Percentiles rank a stretch among this genome's conserved stretches.
These are phyloP conservation scores for Teratosphaeria pseudoeucalypti DNA, from an alignment of 2,329 filamentous ascomycete genomes.

Conservation along the genomic window DNA sequence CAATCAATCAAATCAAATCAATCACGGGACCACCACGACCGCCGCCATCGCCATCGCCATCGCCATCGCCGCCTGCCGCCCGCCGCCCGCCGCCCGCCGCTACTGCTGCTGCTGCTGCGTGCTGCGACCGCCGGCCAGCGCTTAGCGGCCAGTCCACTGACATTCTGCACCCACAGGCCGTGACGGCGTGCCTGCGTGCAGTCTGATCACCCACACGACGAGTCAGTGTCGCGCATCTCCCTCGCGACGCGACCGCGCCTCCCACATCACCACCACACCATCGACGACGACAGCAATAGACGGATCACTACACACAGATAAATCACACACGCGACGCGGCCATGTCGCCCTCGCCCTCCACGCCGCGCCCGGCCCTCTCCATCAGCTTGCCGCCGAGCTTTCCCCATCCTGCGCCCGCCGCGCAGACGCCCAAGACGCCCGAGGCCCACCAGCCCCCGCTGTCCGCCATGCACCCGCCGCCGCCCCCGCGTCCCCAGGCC, in stretches of 20 bases:
- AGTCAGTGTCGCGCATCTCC: background rate
- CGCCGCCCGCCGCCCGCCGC: background rate
- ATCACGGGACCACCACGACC: background rate
- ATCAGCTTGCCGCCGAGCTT: conserved; percentile 42
- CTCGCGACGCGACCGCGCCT: background rate
- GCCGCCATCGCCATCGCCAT: background rate
- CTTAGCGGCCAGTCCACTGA: background rate
- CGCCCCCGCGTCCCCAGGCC: conserved; percentile 36
- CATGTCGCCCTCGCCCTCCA: conserved; percentile 28
- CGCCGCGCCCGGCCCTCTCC: conserved; percentile 35
- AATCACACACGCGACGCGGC: conserved; percentile 2
- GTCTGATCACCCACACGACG: background rate
- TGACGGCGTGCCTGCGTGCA: background rate
- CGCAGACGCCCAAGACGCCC: conserved; percentile 36
- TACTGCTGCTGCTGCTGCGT: background rate
- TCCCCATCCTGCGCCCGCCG: conserved; percentile 39
- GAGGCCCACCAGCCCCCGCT: conserved; percentile 17
- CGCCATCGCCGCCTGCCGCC: too few relatives aligned
- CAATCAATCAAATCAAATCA: background rate
- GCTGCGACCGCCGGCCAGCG: background rate
- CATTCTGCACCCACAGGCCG: background rate
- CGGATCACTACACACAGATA: background rate
- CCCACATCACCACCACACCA: background rate
- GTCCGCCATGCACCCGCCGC: conserved; percentile 27
- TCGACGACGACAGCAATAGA: background rate